Base-by-base conservation (phyloP, 2,329 filamentous ascomycete genomes). In the Aureobasidium melanogenum region DNA sequence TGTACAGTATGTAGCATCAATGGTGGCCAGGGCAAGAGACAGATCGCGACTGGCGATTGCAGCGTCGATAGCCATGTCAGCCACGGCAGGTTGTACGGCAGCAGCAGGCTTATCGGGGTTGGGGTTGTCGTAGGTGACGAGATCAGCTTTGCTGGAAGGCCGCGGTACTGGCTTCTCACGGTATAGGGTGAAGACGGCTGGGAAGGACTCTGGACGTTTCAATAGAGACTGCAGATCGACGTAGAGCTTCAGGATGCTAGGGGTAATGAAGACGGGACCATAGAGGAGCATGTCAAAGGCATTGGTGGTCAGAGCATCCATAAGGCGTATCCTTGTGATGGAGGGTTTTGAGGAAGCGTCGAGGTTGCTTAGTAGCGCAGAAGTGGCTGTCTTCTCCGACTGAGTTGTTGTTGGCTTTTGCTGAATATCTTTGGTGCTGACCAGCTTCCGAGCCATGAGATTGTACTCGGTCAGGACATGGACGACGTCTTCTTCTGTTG, bases 21-120 rank as follows among this genome's bases (percentile, higher is more conserved):
- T 82, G 59, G 93, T 84, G 60, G 85, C 85, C 44, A 97, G 82
- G 5, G 91, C 88, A 2, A 92, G 82, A 26, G 87, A 81, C 19
- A 99, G 79, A 71, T 95, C 85, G 73, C 88, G 89, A 60, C 86
- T 83, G 51, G 87, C 82, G 67, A 97, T 90, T 43, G 94, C 93
- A 3, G 87, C 83, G 63, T 88, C 82, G 50, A 99, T 80, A 1
- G 93, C 93, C 65, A 80, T 77, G 63, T 88, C 84, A 26, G 91
- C 90, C 9, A 90, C 78, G 4, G 80, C 76, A n/a, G 81, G 71
- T 17, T 90, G 85, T 30, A 97, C 83, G 12, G 91, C 91, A 47
- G 86, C 80, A 38, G 69, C 69, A 48, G 83, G 81, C 64, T 87
- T 85, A 17, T 69, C 62, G 4, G 91, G 87, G 44, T 88, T 89